Conservation (phyloP, 768 basidiomycete species). For the Leccinum aurantiacum region DNA sequence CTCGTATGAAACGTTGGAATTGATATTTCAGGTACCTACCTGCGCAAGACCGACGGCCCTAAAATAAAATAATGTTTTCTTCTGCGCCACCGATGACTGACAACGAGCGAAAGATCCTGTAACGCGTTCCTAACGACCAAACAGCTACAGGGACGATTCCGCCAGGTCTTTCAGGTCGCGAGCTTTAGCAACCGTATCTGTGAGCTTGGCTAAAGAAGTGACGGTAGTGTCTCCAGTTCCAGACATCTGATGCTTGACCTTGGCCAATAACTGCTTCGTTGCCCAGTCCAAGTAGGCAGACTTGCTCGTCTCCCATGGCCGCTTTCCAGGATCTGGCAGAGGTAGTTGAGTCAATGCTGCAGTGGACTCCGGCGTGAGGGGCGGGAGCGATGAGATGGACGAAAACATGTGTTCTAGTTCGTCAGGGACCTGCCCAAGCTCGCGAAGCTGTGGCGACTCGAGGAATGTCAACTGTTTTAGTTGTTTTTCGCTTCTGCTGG, state of each 20-base stretch:
- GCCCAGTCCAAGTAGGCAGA: constrained; percentile 82
- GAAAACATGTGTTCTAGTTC: constrained; percentile 46
- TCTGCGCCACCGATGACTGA: not conserved
- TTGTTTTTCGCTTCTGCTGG: constrained; percentile 45
- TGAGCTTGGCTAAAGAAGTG: constrained; percentile 19
- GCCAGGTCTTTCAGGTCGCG: constrained; percentile 21
- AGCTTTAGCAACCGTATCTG: constrained; percentile 19
- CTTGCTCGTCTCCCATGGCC: constrained; percentile 74
- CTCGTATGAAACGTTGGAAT: not conserved
- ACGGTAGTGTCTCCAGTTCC: constrained; percentile 22
- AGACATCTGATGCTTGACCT: constrained; percentile 22
- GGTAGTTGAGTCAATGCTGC: constrained; percentile 34
- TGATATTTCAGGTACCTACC: not conserved
- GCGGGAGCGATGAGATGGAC: constrained; percentile 49
- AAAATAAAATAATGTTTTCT: not conserved
- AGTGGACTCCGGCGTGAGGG: constrained; percentile 40
- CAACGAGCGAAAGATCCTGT: constrained; percentile 3
- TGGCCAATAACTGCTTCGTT: constrained; percentile 49
- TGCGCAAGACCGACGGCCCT: not conserved
- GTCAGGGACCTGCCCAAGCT: constrained; percentile 41
- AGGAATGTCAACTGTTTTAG: constrained; percentile 47
- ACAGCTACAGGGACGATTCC: constrained; percentile 8
- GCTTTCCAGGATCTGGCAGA: constrained; percentile 59
- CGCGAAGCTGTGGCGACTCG: constrained; percentile 37
- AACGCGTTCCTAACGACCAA: not conserved